Base-by-base conservation (phyloP, 805 yeast species). In the Cephaloascus fragrans region DNA sequence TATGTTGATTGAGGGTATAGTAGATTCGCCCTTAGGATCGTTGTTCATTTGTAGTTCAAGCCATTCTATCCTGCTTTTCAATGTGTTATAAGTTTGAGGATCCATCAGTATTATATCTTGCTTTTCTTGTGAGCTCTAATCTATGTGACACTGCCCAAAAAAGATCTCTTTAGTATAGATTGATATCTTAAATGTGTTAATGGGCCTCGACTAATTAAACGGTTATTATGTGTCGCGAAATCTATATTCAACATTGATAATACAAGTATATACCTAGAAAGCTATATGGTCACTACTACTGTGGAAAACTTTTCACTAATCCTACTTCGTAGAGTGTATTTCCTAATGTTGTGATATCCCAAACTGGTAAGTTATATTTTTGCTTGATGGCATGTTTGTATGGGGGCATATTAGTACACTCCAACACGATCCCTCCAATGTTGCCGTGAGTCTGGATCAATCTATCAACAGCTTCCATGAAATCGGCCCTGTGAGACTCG, bases 361-460 rank as follows among this genome's bases (percentile, higher is more conserved):
- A 59, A 3, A 59, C 58, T 2, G 63, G 62, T 14, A 54, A 36
- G 3, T 38, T 38, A 4, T 52, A 47, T n/a, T 45, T 51, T 16
- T 32, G 29, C 19, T 50, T 57, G 19, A 60, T 50, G 2, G 55
- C 57, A 34, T 46, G 48, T 12, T 61, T 46, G 36, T 43, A 51
- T n/a, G 62, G 63, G 16, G 60, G 61, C 60, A 60, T 59, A 37
- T 59, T 59, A 5, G 62, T 55, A 39, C 65, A 57, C 40, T 57
- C 64, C 39, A 59, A 47, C 8, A 59, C 59, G 39, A 59, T 46
- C 0, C 53, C 62, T 10, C 55, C 53, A 28, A 57, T 47, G 4
- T 39, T 35, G 8, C 18, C 37, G 19, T 43, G 17, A 15, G 32
- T 33, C 3, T 4, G 8, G 3, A 39, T 16, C n/a, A 39, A 23